Conservation (phyloP, 2,329 filamentous ascomycete species). For the Diaporthe vaccinii region DNA sequence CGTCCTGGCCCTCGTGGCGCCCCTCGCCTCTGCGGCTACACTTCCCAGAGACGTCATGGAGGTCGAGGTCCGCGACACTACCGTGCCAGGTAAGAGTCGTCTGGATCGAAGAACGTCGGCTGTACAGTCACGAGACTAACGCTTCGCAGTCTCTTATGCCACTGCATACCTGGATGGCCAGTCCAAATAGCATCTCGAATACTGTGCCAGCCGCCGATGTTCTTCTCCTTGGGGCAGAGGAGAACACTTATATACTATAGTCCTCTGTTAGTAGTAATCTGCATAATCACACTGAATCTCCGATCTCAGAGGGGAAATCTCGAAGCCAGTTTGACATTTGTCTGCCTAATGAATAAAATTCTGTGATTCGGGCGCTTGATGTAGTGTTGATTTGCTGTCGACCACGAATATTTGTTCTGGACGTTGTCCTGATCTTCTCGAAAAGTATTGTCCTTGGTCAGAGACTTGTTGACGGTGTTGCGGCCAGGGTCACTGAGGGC, state of each 20-base stretch:
- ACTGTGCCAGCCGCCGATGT: neutral
- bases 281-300: neutral
- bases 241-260: neutral
- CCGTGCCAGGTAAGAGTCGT: constrained; percentile 3
- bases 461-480: neutral
- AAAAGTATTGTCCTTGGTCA: neutral
- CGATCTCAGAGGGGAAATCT: neutral
- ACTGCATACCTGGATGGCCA: constrained; percentile 11
- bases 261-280: constrained; percentile 3
- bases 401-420: neutral
- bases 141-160: constrained; percentile 20
- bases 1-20: constrained; percentile 12
- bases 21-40: constrained; percentile 13
- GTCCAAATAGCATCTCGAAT: neutral
- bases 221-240: neutral
- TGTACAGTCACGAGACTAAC: neutral
- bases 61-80: constrained; percentile 12
- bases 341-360: neutral
- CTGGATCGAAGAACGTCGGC: neutral
- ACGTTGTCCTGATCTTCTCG: neutral
- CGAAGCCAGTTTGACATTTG: neutral
- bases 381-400: no score
- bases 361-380: neutral
- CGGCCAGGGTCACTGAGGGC: neutral
- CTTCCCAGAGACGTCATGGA: neutral